These are phyloP conservation scores for Candida succiphila DNA, from an alignment of 805 yeast genomes.

Conservation along the genomic window DNA sequence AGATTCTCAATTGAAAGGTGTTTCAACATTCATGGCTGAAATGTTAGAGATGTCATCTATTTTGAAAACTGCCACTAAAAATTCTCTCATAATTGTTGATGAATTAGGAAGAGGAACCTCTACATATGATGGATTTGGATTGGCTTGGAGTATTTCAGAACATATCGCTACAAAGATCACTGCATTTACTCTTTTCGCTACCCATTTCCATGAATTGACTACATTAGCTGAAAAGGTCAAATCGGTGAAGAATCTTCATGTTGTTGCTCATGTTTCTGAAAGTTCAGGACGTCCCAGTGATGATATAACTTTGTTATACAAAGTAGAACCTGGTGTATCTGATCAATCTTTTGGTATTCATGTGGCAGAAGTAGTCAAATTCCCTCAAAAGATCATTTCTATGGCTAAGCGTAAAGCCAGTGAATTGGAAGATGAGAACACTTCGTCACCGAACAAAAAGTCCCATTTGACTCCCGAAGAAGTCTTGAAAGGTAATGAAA, in stretches of 20 bases:
- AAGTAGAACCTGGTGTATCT: conserved; percentile 93
- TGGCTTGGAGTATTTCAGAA: conserved; percentile 95
- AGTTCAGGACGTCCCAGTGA: conserved; percentile 21
- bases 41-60: conserved; percentile 92
- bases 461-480: conserved; percentile 44
- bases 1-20: conserved; percentile 93
- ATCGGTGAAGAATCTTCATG: conserved; percentile 77
- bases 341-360: conserved; percentile 97
- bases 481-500: conserved; percentile 41
- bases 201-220: conserved; percentile 95
- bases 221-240: conserved; percentile 53
- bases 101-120: conserved; percentile 94
- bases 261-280: conserved; percentile 79
- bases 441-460: conserved; percentile 30
- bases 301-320: conserved; percentile 81
- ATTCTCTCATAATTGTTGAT: conserved; percentile 81
- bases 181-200: conserved; percentile 86
- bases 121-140: conserved; percentile 94
- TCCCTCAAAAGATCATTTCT: conserved; percentile 78
- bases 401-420: conserved; percentile 95
- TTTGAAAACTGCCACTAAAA: conserved; percentile 63
- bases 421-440: conserved; percentile 48
- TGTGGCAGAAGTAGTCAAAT: conserved; percentile 92
- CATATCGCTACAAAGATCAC: conserved; percentile 60
- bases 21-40: conserved; percentile 94